Base-by-base conservation (phyloP, 345 rosid species). In the Rhodamnia rubescens region DNA sequence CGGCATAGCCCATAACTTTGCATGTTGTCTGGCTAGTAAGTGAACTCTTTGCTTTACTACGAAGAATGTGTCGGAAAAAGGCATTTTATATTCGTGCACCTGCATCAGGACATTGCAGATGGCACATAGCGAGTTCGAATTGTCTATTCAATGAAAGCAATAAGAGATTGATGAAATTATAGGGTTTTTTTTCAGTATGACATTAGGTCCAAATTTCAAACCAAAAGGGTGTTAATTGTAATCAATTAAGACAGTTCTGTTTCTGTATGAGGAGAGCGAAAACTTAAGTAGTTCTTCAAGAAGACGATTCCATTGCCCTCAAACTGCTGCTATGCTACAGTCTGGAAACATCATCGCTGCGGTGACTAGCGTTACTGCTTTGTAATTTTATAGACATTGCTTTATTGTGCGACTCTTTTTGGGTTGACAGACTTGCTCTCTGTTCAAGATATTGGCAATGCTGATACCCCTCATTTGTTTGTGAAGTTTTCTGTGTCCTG, bases 331-430 rank as follows among this genome's bases (percentile, higher is more conserved):
- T 18, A 0, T 36, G 47, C 80, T 18, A 9, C 80, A 36, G 47
- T 36, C 22, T 32, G 20, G 80, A 69, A 32, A 8, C 10, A 69
- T 69, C 6, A 69, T 18, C 0, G 4, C 80, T 4, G 47, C 0
- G 7, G 9, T 69, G 26, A 69, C 47, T 69, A 21, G 47, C 12
- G 0, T 4, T 69, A 69, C 47, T 69, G 22, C 26, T 8, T 69
- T 36, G 47, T 42, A 36, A 8, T 69, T 69, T 1, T 7, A 42
- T 21, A 4, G 14, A 36, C 4, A 56, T 56, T 56, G 47, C 10
- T 1, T 0, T 69, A 18, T 18, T 8, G 78, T 4, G 11, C 13
- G 1, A 18, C 4, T 0, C 40, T 36, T 69, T 18, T 2, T 9
- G 2, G 47, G 54, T 9, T 5, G 80, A 69, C 4, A 18, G 80